Percentiles rank a stretch among this genome's conserved stretches.
phyloP scores from a whole-genome alignment of 176 grass and related monocot species.

The Oryza coarctata region DNA sequence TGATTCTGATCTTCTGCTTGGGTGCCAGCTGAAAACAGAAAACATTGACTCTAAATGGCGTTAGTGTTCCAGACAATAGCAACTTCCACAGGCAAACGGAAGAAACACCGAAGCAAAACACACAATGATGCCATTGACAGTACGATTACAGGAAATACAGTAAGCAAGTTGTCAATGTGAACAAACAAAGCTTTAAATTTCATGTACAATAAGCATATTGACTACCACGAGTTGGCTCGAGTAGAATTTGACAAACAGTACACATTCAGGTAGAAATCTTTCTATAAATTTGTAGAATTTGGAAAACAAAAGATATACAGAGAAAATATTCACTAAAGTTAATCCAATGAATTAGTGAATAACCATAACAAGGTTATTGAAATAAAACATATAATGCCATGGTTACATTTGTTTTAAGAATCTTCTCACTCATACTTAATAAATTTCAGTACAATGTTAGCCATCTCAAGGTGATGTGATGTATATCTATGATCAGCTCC shows the following conservation, averaged over 20 bases:
- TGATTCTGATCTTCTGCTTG: conserved; percentile 94
- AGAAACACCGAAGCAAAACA: conserved; percentile 28
- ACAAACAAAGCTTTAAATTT: conserved; percentile 4
- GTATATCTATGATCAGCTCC: conserved; percentile 74
- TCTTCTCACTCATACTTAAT: conserved; percentile 39
- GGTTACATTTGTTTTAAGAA: conserved; percentile 16
- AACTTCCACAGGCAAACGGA: background rate
- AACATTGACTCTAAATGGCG: background rate
- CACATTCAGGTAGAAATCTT: background rate
- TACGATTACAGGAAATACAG: background rate
- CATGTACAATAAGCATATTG: background rate
- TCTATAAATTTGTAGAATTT: background rate
- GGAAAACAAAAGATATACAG: background rate
- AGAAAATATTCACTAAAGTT: background rate
- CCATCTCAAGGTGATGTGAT: conserved; percentile 51
- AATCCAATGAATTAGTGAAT: background rate
- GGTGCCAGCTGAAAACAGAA: conserved; percentile 55
- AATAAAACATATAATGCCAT: background rate
- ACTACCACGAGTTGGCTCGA: background rate
- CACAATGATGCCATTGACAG: background rate
- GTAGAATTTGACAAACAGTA: background rate
- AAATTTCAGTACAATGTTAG: conserved; percentile 63
- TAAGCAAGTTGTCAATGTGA: background rate
- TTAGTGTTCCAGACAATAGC: conserved; percentile 21
- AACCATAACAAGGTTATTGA: conserved; percentile 8